Evolutionary conservation across 169 alveolate species (phyloP).

Genomic region (Plasmodium vivax): DNA sequence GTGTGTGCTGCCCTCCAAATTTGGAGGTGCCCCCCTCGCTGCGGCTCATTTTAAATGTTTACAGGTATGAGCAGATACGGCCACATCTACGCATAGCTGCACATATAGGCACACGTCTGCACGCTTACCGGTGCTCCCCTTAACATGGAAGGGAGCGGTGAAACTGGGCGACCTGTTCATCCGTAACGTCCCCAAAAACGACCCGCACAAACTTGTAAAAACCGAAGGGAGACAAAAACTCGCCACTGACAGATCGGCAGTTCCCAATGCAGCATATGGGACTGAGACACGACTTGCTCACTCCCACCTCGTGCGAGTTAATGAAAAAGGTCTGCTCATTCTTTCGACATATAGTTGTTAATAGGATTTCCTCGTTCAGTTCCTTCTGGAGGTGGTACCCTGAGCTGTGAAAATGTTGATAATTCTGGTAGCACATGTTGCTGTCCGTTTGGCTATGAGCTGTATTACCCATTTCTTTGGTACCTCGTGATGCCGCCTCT

Average conservation of each 20-base stretch:
- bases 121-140: background rate
- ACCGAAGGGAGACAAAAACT: constrained; percentile 60
- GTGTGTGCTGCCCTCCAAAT: background rate
- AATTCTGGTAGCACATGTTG: constrained; percentile 2
- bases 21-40: background rate
- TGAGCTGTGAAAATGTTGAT: constrained; percentile 13
- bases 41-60: background rate
- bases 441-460: background rate
- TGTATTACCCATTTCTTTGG: background rate
- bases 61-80: background rate
- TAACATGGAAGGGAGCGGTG: constrained; percentile 10
- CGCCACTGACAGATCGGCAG: constrained; percentile 41
- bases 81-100: background rate
- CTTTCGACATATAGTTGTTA: constrained; percentile 45
- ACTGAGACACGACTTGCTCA: constrained; percentile 19
- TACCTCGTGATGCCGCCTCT: background rate
- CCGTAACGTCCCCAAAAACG: constrained; percentile 41
- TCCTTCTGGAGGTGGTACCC: constrained; percentile 16
- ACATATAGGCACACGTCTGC: background rate
- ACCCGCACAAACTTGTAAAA: constrained; percentile 42
- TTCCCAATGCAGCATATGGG: constrained; percentile 68
- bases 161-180: constrained; percentile 36
- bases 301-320: constrained; percentile 40
- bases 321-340: constrained; percentile 61
- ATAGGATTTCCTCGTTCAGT: constrained; percentile 22